A percentile compares a stretch with the other conserved stretches of the same genome.
Conservation (phyloP, 768 basidiomycete species). For the Podaxis rugospora region DNA sequence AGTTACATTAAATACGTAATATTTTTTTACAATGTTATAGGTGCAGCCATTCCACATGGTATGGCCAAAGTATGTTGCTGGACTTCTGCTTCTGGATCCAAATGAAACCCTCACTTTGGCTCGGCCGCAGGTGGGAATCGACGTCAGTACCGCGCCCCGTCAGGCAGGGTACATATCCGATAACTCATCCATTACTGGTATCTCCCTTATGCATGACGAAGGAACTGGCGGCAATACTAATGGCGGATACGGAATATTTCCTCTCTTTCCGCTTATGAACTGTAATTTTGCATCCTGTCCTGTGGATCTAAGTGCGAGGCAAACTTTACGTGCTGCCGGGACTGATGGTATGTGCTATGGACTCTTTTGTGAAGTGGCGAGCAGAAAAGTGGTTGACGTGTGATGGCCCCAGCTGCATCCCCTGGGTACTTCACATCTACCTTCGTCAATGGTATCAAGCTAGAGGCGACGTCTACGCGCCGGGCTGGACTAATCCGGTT, state of each 20-base stretch:
- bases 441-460: conserved; percentile 40
- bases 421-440: conserved; percentile 49
- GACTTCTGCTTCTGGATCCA: not conserved
- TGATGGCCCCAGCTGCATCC: conserved; percentile 29
- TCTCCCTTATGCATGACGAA: conserved; percentile 51
- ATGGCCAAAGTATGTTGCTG: conserved; percentile 41
- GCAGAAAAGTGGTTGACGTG: not conserved
- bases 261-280: conserved; percentile 40
- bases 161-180: conserved; percentile 48
- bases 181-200: conserved; percentile 39
- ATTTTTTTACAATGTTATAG: conserved; percentile 12
- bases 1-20: not conserved
- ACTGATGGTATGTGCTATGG: conserved; percentile 31
- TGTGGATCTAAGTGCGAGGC: conserved; percentile 35
- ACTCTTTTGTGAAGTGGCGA: not conserved
- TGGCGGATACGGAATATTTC: conserved; percentile 50
- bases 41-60: conserved; percentile 44
- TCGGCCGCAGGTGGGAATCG: conserved; percentile 40
- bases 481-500: conserved; percentile 57
- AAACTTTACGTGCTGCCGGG: conserved; percentile 35
- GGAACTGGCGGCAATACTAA: conserved; percentile 48
- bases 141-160: conserved; percentile 42
- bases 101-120: not conserved
- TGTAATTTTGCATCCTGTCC: conserved; percentile 39
- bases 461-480: conserved; percentile 57